Conservation (phyloP, 768 basidiomycete species). For the Cantharellus anzutake region DNA sequence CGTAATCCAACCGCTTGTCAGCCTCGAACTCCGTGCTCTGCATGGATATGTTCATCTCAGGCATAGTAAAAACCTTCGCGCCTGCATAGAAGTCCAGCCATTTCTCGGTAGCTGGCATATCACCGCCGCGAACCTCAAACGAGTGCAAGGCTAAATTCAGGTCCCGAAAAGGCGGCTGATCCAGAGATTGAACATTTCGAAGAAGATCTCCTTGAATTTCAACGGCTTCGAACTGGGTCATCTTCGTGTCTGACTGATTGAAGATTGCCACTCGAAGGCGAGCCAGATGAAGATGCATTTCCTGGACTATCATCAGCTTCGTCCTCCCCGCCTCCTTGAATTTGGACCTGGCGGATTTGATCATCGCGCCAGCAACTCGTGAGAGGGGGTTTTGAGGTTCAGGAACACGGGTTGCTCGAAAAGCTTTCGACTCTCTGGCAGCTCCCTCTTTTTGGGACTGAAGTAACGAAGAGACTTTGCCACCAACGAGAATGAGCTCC, state of each 20-base stretch:
- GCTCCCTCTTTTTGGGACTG: conserved; percentile 59
- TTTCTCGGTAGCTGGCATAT: conserved; percentile 16
- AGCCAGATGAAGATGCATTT: conserved; percentile 51
- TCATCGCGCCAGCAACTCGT: conserved; percentile 71
- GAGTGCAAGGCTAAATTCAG: conserved; percentile 52
- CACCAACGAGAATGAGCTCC: conserved; percentile 49
- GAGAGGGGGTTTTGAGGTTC: conserved; percentile 67
- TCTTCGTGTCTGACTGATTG: conserved; percentile 55
- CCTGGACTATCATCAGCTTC: conserved; percentile 45
- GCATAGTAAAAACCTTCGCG: conserved; percentile 53
- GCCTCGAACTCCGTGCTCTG: conserved; percentile 38
- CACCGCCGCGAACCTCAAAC: conserved; percentile 40
- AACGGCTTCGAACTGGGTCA: conserved; percentile 53
- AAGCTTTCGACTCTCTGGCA: conserved; percentile 57
- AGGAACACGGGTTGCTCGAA: conserved; percentile 48
- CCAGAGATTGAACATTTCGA: conserved; percentile 35
- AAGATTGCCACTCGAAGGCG: conserved; percentile 53
- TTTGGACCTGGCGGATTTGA: conserved; percentile 49
- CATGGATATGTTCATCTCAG: conserved; percentile 72
- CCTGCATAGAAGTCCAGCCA: conserved; percentile 51
- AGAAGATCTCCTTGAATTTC: conserved; percentile 53
- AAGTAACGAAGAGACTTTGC: conserved; percentile 57
- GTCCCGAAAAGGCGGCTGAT: conserved; percentile 35
- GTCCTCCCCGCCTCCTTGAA: conserved; percentile 44
- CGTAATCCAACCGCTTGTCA: conserved; percentile 18